Evolutionary conservation across 163 green algal species (phyloP), one percentile per base, ranked within the genome.

Genomic region (Scenedesmus sp.): DNA sequence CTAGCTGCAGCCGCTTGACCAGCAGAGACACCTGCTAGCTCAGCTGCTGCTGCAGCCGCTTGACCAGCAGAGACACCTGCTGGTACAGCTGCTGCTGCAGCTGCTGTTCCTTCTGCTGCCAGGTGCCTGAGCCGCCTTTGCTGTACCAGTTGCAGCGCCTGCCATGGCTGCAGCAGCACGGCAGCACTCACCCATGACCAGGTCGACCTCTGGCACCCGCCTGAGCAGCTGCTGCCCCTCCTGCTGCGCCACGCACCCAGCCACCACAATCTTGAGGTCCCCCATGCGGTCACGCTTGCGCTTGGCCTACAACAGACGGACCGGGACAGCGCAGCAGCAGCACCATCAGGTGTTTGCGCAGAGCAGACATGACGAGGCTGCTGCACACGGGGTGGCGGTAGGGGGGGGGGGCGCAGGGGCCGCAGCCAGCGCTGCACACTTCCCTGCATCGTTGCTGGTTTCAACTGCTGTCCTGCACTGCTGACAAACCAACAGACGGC

Each of bases 241-340:
- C 93, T 99, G 97, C 88, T 97, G 94, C 30, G 96, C 97, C 76
- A 99, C 97, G 92, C 98, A 99, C 6, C 98, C 98, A 35, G 98
- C 98, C 90, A 99, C 96, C 49, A 98, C 97, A 33, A 99, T 96
- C 91, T 98, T 98, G 26, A 99, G 86, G 78, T 97, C 95, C 30
- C 93, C 89, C 88, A 96, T 96, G 46, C 96, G 85, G 79, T 95
- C 78, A 20, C 96, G 94, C 93, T 99, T 99, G 61, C 97, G 93
- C 93, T 98, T 98, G 80, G 96, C 97, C 95, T 98, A 95, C 37
- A 35, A 43, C 43, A 6, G n/a, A 51, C 40, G 33, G n/a, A 12
- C 16, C 37, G n/a, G n/a, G n/a, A n/a, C 42, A 82, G 20, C 18
- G 3, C 59, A 13, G 33, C 35, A 51, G 73, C 73, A 33, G 37